Percentiles rank a stretch among this genome's conserved stretches.
Evolutionary conservation across 202 grass and related monocot genomes (phyloP).

Genomic region (Musa balbisiana): DNA sequence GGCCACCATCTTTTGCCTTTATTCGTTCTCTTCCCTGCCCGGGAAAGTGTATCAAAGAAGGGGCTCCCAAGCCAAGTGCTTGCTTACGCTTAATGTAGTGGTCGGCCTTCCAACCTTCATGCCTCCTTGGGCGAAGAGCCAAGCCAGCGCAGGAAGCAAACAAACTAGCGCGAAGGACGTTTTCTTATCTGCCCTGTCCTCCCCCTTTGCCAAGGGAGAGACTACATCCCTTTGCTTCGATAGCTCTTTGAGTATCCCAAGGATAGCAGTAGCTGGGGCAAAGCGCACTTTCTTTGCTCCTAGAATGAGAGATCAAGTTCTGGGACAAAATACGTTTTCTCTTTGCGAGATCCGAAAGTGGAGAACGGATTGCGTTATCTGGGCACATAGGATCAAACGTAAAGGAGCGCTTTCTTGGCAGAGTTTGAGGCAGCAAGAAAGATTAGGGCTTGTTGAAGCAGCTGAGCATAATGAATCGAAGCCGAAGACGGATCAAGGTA

Average conservation of each 20-base stretch:
- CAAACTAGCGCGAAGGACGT: slow-evolving; percentile 1
- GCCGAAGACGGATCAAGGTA: slow-evolving; percentile 3
- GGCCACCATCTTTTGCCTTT: too few relatives aligned
- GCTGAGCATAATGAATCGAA: background rate
- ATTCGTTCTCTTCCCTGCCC: background rate
- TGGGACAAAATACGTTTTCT: slow-evolving; percentile 17
- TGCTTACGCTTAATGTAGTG: slow-evolving; percentile 7
- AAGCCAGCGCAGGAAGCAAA: slow-evolving; percentile 1
- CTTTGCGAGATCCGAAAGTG: slow-evolving; percentile 35
- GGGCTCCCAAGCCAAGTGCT: slow-evolving; percentile 9
- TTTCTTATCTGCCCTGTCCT: slow-evolving; percentile 5
- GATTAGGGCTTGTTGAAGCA: slow-evolving; percentile 10
- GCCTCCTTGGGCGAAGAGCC: slow-evolving; percentile 7
- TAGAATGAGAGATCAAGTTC: slow-evolving; percentile 19
- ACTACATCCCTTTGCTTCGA: slow-evolving; percentile 9
- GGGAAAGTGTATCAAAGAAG: slow-evolving; percentile 8
- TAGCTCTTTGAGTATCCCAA: slow-evolving; percentile 16
- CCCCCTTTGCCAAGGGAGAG: background rate
- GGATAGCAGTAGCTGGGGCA: slow-evolving; percentile 29
- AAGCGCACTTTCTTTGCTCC: slow-evolving; percentile 22
- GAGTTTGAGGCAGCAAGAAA: slow-evolving; percentile 27
- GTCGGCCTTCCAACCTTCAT: slow-evolving; percentile 12
- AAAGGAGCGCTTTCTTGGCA: slow-evolving; percentile 34
- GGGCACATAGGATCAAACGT: slow-evolving; percentile 29
- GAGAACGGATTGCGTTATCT: slow-evolving; percentile 18